Evolutionary conservation across 2,329 filamentous ascomycete genomes (phyloP).

Genomic region (Epichloe baconii): DNA sequence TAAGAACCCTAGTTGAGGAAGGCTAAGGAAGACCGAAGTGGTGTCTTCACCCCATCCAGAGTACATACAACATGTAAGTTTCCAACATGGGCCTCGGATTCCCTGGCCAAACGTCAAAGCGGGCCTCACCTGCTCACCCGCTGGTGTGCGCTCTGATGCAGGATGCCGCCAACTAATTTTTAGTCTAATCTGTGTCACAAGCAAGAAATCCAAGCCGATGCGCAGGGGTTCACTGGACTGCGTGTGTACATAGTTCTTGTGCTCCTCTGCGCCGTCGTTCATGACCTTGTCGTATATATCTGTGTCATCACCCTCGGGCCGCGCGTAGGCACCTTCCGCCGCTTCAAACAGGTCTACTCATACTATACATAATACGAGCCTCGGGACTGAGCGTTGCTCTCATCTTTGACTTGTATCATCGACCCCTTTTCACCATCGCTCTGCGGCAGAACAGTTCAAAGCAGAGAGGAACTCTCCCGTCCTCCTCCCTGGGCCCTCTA

Average conservation of each 20-base stretch:
- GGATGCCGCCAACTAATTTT: conserved; percentile 3
- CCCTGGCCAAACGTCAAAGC: neutral
- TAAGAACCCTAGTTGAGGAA: neutral
- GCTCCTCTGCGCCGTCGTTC: neutral
- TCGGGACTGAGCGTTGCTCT: neutral
- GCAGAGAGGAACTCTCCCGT: too few species aligned
- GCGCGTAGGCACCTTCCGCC: neutral
- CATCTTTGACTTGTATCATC: neutral
- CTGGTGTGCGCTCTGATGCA: conserved; percentile 5
- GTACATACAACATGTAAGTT: neutral
- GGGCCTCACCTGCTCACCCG: neutral
- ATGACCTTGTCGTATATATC: conserved; percentile 1
- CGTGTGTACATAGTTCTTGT: neutral
- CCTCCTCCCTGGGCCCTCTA: neutral
- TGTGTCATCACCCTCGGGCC: neutral
- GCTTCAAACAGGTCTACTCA: too few species aligned
- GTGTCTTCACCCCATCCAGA: neutral
- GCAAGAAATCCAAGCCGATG: neutral
- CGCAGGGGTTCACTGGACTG: neutral
- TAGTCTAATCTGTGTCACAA: conserved; percentile 2
- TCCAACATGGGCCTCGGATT: neutral
- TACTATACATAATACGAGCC: neutral
- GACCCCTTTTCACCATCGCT: neutral
- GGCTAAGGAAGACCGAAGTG: neutral
- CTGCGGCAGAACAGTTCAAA: neutral